Evolutionary conservation across 176 grass and related monocot genomes (phyloP).

Genomic region (Aegilops sharonensis): DNA sequence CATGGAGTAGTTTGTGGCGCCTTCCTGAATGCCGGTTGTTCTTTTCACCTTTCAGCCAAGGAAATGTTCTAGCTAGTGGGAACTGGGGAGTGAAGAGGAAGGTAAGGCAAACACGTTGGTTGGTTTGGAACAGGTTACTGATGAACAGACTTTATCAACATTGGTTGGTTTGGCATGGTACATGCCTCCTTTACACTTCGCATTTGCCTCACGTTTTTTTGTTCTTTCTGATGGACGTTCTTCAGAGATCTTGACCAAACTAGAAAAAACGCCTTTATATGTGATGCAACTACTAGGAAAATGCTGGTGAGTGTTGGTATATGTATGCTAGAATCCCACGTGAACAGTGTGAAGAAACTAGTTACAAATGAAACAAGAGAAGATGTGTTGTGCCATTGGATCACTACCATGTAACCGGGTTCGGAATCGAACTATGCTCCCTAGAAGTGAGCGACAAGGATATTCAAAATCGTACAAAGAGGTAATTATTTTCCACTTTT

Average conservation of each 20-base stretch:
- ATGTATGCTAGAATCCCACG: not conserved
- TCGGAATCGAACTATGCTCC: not conserved
- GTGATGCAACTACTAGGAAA: not conserved
- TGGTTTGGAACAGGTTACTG: conserved; percentile 14
- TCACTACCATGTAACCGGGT: not conserved
- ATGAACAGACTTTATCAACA: conserved; percentile 18
- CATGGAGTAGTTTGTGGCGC: conserved; percentile 15
- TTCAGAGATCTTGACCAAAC: conserved; percentile 26
- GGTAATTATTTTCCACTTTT: not conserved
- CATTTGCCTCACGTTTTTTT: conserved; percentile 30
- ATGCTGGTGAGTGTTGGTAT: not conserved
- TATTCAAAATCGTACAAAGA: not conserved
- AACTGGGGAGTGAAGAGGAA: conserved; percentile 4
- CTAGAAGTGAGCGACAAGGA: not conserved
- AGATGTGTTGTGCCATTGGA: not conserved
- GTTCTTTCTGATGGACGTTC: conserved; percentile 3
- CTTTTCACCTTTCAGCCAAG: conserved; percentile 11
- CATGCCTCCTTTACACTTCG: not conserved
- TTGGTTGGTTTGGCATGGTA: conserved; percentile 11
- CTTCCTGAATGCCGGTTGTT: not conserved
- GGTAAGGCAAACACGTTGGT: conserved; percentile 22
- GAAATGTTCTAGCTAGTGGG: not conserved
- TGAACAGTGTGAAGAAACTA: not conserved
- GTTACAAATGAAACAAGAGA: not conserved
- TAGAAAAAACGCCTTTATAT: not conserved